Evolutionary conservation across 2,329 filamentous ascomycete genomes (phyloP).

Genomic region (Cadophora sp.): DNA sequence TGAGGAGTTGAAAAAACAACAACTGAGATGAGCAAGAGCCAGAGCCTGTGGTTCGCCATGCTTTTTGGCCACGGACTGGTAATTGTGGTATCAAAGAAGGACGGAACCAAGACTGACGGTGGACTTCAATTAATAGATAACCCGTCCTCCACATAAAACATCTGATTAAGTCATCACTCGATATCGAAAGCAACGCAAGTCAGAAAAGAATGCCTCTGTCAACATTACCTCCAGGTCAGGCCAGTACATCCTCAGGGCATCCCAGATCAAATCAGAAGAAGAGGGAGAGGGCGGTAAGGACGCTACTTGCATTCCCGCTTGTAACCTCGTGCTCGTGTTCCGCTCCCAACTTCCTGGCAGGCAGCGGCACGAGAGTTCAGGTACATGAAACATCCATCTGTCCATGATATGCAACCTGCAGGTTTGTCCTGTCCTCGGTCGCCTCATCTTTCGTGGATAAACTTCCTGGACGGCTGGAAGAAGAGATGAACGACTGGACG

Average conservation of each 20-base stretch:
- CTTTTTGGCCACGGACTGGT: too few relatives aligned
- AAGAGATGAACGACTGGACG: background rate
- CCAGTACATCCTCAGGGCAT: background rate
- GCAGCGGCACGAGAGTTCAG: background rate
- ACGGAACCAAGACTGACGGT: too few relatives aligned
- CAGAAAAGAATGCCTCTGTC: background rate
- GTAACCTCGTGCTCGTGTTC: background rate
- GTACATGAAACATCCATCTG: conserved; percentile 1
- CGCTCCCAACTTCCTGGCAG: background rate
- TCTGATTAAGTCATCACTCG: background rate
- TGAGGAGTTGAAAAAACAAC: background rate
- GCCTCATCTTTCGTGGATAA: background rate
- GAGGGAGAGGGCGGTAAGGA: background rate
- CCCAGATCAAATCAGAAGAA: background rate
- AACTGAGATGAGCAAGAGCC: background rate
- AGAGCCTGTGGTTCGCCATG: too few relatives aligned
- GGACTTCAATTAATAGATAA: background rate
- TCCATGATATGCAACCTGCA: background rate
- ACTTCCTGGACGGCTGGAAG: background rate
- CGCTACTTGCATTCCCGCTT: background rate
- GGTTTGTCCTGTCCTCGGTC: background rate
- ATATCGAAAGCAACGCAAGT: background rate
- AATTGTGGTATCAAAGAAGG: too few relatives aligned
- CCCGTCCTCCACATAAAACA: background rate
- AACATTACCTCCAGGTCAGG: background rate